Conservation (phyloP, 2,329 filamentous ascomycete species). For the Colletotrichum sp. region DNA sequence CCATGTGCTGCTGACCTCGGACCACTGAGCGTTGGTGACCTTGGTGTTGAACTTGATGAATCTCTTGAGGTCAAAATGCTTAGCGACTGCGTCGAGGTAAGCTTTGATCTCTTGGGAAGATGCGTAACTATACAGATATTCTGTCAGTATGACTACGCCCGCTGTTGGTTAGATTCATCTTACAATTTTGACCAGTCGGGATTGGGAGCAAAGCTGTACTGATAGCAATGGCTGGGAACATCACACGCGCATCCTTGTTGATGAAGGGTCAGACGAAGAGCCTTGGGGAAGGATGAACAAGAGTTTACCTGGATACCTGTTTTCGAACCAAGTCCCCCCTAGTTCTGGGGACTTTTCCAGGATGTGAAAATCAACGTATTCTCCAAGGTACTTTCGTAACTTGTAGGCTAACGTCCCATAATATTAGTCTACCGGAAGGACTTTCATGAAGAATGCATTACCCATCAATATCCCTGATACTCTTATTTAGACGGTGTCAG, state of each 20-base stretch:
- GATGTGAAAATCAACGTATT: background rate
- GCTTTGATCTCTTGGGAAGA: background rate
- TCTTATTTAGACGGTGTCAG: background rate
- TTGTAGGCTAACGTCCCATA: background rate
- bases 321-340: background rate
- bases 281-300: rapidly evolving
- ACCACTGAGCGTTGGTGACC: background rate
- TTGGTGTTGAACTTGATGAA: background rate
- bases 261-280: background rate
- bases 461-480: background rate
- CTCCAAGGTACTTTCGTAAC: background rate
- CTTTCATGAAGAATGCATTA: background rate
- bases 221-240: background rate
- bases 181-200: background rate
- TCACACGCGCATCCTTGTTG: background rate
- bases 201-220: background rate
- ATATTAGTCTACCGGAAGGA: background rate
- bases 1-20: background rate
- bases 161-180: too few relatives aligned
- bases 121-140: background rate
- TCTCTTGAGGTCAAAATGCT: background rate
- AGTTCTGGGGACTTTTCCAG: background rate
- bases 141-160: background rate
- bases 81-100: background rate
- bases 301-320: background rate